Conservation (phyloP, 352 stramenopile genomes). For the Globisporangium megalacanthum region DNA sequence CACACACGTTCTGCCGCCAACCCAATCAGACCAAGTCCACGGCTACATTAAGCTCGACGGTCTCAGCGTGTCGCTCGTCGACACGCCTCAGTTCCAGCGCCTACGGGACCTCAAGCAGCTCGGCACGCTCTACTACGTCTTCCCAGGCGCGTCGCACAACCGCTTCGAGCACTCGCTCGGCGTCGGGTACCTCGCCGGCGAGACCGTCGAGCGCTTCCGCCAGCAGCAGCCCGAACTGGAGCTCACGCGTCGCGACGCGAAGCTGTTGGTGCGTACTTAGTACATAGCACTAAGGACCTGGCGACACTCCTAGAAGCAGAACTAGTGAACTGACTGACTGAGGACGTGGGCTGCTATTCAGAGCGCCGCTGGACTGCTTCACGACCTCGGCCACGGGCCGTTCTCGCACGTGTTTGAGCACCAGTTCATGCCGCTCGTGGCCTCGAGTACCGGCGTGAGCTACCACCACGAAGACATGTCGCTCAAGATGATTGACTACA, state of each 20-base stretch:
- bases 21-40: conserved; percentile 59
- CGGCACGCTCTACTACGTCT: conserved; percentile 84
- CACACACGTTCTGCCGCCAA: background rate
- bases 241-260: conserved; percentile 85
- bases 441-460: conserved; percentile 16
- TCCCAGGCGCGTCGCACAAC: conserved; percentile 88
- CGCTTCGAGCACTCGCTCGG: conserved; percentile 96
- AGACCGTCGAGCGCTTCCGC: conserved; percentile 82
- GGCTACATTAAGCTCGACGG: conserved; percentile 76
- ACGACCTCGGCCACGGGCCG: conserved; percentile 92
- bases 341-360: conserved; percentile 10
- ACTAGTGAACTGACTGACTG: background rate
- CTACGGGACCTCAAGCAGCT: conserved; percentile 95
- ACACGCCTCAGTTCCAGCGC: conserved; percentile 93
- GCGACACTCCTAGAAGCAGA: too few relatives aligned
- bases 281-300: too few relatives aligned
- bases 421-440: conserved; percentile 77
- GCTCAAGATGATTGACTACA: conserved; percentile 69
- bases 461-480: conserved; percentile 87
- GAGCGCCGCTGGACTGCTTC: conserved; percentile 73
- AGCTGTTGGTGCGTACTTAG: conserved; percentile 32
- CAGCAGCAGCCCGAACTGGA: conserved; percentile 83
- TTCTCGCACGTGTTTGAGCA: conserved; percentile 96
- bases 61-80: conserved; percentile 83
- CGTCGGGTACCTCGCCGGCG: conserved; percentile 90